These are phyloP conservation scores for Pestalotiopsis sp. DNA, from an alignment of 2,329 filamentous ascomycete species.

Conservation along the genomic window DNA sequence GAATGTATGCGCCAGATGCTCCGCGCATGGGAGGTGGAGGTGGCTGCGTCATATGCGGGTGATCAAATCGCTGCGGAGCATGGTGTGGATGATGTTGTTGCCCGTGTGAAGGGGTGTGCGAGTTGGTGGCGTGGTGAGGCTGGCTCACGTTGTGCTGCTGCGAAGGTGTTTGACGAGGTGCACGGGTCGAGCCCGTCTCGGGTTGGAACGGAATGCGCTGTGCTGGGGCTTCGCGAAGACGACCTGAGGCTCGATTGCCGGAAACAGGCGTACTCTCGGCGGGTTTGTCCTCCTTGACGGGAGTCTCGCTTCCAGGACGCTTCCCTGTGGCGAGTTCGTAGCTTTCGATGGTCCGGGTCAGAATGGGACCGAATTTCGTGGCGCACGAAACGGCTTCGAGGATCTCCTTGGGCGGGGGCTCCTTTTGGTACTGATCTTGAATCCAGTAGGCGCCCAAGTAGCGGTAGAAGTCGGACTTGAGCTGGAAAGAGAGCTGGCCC, in stretches of 20 bases:
- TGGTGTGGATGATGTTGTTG: constrained; percentile 29
- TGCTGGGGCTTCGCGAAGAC: constrained; percentile 79
- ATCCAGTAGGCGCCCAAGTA: constrained; percentile 89
- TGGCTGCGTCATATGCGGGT: constrained; percentile 33
- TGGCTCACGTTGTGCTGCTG: constrained; percentile 43
- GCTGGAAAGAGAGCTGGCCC: constrained; percentile 80
- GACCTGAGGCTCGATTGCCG: constrained; percentile 62
- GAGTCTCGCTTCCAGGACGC: constrained; percentile 62
- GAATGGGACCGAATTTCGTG: constrained; percentile 80
- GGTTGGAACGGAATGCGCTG: constrained; percentile 86
- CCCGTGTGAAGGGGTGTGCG: constrained; percentile 15
- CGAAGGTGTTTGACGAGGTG: constrained; percentile 60
- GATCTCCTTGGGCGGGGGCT: constrained; percentile 86
- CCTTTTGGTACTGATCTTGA: constrained; percentile 73
- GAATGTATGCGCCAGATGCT: constrained; percentile 49
- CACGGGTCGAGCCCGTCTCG: constrained; percentile 68
- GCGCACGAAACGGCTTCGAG: constrained; percentile 77
- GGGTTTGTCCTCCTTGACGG: constrained; percentile 63
- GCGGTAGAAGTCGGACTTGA: constrained; percentile 90
- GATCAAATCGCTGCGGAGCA: constrained; percentile 30
- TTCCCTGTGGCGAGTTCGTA: constrained; percentile 58
- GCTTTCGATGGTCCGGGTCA: constrained; percentile 79
- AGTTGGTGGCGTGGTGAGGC: constrained; percentile 23
- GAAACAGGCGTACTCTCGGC: constrained; percentile 52
- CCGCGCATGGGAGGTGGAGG: constrained; percentile 35